Conservation (phyloP, 2,329 filamentous ascomycete genomes). For the Penicillium sp. region DNA sequence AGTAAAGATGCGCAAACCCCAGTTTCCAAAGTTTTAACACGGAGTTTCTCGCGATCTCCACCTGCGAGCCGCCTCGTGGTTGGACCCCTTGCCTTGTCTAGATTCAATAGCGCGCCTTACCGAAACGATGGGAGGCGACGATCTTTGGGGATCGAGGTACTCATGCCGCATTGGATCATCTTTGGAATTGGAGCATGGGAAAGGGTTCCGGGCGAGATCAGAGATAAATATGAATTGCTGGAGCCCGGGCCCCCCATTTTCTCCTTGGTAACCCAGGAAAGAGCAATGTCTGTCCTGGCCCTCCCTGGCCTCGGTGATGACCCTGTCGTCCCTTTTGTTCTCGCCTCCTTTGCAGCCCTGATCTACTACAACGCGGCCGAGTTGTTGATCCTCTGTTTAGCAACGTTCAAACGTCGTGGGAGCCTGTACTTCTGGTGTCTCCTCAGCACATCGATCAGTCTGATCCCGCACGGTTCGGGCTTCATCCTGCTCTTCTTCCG, state of each 20-base stretch:
- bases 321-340: constrained; percentile 19
- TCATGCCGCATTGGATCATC: too few relatives aligned
- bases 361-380: constrained; percentile 52
- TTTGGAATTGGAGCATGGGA: neutral
- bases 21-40: too few relatives aligned
- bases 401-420: constrained; percentile 46
- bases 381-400: constrained; percentile 47
- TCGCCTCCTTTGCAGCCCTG: constrained; percentile 48
- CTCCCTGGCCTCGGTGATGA: constrained; percentile 5
- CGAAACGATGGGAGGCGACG: neutral
- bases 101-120: neutral
- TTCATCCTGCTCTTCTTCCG: constrained; percentile 48
- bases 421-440: constrained; percentile 53
- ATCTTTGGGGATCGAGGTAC: neutral
- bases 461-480: constrained; percentile 45
- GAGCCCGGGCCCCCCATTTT: neutral
- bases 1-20: neutral
- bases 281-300: neutral
- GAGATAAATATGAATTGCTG: neutral
- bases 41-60: neutral
- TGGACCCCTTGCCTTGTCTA: neutral
- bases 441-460: constrained; percentile 41
- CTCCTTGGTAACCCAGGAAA: neutral
- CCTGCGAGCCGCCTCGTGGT: neutral
- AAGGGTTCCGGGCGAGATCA: neutral